Evolutionary conservation across 805 yeast species (phyloP).

Genomic region (Pichia rugopelliculosa): DNA sequence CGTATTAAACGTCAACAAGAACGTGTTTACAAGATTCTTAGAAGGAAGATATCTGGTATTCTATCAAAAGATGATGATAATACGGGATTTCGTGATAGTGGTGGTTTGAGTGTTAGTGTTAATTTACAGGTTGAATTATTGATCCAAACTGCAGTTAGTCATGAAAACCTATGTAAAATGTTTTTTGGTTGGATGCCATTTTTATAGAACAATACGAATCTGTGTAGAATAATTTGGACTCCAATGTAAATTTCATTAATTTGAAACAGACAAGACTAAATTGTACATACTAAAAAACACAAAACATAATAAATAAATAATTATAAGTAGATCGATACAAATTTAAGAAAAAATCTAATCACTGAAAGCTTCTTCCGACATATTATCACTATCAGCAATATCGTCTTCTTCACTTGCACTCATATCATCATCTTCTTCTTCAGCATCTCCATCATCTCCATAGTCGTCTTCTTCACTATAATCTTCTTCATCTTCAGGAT

Average conservation of each 20-base stretch:
- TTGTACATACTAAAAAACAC: neutral
- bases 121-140: conserved; percentile 89
- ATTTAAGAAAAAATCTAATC: conserved; percentile 16
- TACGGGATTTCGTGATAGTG: conserved; percentile 30
- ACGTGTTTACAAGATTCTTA: conserved; percentile 59
- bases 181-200: conserved; percentile 91
- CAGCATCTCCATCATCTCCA: conserved; percentile 21
- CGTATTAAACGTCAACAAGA: conserved; percentile 18
- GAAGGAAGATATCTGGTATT: conserved; percentile 79
- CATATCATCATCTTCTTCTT: conserved; percentile 20
- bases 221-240: too few species aligned
- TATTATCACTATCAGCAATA: conserved; percentile 24
- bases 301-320: neutral
- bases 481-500: conserved; percentile 48
- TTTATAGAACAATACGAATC: conserved; percentile 34
- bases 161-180: conserved; percentile 71
- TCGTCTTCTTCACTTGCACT: conserved; percentile 22
- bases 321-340: too few species aligned
- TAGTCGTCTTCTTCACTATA: conserved; percentile 26
- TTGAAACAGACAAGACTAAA: neutral
- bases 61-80: conserved; percentile 53
- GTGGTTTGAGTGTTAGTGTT: conserved; percentile 77
- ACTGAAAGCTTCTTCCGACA: conserved; percentile 26
- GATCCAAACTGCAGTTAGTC: conserved; percentile 72
- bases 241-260: too few species aligned